Percentiles rank a stretch among this genome's conserved stretches.
Evolutionary conservation across 2,329 filamentous ascomycete genomes (phyloP).

Genomic region (Xenoacremonium recifei): DNA sequence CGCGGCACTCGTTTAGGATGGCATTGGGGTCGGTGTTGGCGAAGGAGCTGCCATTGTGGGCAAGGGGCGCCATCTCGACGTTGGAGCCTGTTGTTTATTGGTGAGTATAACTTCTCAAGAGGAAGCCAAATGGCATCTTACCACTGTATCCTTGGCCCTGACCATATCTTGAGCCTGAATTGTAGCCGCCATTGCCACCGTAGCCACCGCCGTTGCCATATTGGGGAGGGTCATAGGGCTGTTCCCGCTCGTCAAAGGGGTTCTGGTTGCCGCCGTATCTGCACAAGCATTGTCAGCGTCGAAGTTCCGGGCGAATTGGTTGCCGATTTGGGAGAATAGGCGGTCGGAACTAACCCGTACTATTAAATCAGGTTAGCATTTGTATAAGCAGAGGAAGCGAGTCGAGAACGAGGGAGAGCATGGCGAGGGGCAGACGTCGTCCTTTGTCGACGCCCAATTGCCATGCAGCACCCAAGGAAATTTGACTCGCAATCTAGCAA

Average conservation of each 20-base stretch:
- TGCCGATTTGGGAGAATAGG: background rate
- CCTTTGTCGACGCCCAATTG: too few relatives aligned
- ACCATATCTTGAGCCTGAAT: conserved; percentile 21
- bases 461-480: too few relatives aligned
- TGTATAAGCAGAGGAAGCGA: background rate
- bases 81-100: conserved; percentile 40
- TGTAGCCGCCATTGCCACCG: conserved; percentile 22
- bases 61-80: conserved; percentile 71
- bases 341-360: conserved; percentile 52
- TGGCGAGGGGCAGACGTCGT: background rate
- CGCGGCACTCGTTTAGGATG: conserved; percentile 80
- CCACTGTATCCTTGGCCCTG: conserved; percentile 27
- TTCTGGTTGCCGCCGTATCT: conserved; percentile 59
- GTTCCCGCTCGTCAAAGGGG: conserved; percentile 58
- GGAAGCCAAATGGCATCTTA: conserved; percentile 15
- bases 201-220: conserved; percentile 27
- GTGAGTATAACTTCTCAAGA: conserved; percentile 11
- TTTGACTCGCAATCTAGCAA: too few relatives aligned
- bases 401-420: background rate
- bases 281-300: conserved; percentile 30
- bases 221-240: conserved; percentile 11
- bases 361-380: conserved; percentile 33
- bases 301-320: conserved; percentile 5
- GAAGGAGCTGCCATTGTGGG: conserved; percentile 48
- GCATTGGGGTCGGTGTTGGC: conserved; percentile 63